These are phyloP conservation scores for Monocercomonoides exilis DNA, from an alignment of 78 protist species.

Conservation along the genomic window DNA sequence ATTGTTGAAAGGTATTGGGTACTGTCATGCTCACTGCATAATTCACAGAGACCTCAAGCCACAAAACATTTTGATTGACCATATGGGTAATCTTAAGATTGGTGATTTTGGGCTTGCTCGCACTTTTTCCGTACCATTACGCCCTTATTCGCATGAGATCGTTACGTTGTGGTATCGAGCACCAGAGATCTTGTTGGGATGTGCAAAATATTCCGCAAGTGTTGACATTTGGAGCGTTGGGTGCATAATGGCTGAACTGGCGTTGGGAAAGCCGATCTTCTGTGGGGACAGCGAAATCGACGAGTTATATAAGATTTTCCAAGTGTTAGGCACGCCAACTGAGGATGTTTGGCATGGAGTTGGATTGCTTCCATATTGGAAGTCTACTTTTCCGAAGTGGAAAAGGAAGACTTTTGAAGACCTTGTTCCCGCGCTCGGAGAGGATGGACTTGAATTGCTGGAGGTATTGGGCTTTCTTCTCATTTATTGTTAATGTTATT, in stretches of 20 bases:
- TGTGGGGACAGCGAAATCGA: slow-evolving; percentile 35
- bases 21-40: slow-evolving; percentile 27
- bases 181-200: slow-evolving; percentile 30
- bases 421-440: slow-evolving; percentile 31
- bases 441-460: slow-evolving; percentile 52
- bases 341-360: slow-evolving; percentile 74
- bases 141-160: slow-evolving; percentile 86
- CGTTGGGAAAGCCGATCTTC: slow-evolving; percentile 26
- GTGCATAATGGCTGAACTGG: slow-evolving; percentile 15
- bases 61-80: slow-evolving; percentile 27
- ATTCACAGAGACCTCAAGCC: slow-evolving; percentile 46
- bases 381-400: slow-evolving; percentile 65
- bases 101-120: slow-evolving; percentile 43
- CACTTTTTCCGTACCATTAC: slow-evolving; percentile 64
- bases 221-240: slow-evolving; percentile 26
- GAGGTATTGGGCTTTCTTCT: no score
- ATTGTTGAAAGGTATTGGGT: slow-evolving; percentile 11
- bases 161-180: slow-evolving; percentile 31
- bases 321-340: slow-evolving; percentile 78
- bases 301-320: slow-evolving; percentile 20
- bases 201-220: neutral
- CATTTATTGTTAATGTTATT: no score
- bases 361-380: slow-evolving; percentile 58
- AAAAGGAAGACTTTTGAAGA: slow-evolving; percentile 38
- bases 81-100: slow-evolving; percentile 3